Evolutionary conservation across 2,329 filamentous ascomycete species (phyloP).

Genomic region (Lasiodiplodia hormozganensis): DNA sequence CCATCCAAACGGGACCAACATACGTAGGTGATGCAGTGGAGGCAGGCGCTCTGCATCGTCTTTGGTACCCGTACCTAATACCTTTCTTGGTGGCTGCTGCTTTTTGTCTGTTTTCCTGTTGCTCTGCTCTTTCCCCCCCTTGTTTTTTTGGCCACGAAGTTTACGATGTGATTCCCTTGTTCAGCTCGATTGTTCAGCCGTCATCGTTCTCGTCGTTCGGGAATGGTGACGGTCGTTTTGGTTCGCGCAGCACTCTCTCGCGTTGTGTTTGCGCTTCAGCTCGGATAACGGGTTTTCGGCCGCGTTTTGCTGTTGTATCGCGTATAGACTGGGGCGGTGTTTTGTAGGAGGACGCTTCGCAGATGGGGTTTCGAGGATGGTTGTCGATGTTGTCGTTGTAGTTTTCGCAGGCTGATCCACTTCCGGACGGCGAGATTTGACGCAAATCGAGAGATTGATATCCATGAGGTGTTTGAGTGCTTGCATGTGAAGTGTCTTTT

Average conservation of each 20-base stretch:
- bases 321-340: conserved; percentile 8
- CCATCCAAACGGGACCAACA: conserved; percentile 3
- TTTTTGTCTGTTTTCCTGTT: background rate
- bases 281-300: conserved; percentile 1
- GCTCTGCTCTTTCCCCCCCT: background rate
- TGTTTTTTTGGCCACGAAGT: conserved; percentile 25
- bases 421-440: background rate
- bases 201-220: background rate
- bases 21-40: conserved; percentile 21
- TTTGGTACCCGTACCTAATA: conserved; percentile 17
- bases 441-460: conserved; percentile 17
- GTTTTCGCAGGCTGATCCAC: background rate
- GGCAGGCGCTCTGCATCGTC: conserved; percentile 28
- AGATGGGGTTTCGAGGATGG: background rate
- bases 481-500: background rate
- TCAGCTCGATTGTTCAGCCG: background rate
- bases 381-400: conserved; percentile 4
- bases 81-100: conserved; percentile 5
- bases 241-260: background rate
- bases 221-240: background rate
- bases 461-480: background rate
- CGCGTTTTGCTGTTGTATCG: background rate
- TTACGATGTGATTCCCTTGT: conserved; percentile 30
- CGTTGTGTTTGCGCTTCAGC: background rate
- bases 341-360: background rate